Base-by-base conservation (phyloP, 2,329 filamentous ascomycete species). In the Penicillium sclerotiorum region DNA sequence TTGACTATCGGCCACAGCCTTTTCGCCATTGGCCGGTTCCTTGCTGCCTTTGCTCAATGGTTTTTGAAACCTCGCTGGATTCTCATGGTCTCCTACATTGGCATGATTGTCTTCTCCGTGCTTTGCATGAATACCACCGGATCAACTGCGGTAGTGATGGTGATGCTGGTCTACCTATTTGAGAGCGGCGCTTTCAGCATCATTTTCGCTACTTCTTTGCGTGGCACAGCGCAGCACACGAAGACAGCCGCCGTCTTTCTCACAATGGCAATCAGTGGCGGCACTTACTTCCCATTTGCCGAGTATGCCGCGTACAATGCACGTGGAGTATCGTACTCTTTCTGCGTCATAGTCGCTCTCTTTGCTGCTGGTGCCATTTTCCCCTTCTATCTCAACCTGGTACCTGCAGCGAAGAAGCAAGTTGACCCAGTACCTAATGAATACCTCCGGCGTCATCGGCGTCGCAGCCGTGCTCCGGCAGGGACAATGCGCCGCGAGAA, bases 181-280 rank as follows among this genome's bases (percentile, higher is more conserved):
- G 80, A 85, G 67, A 82, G 81, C 8, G 82, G 83, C 4, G 70
- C 80, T 2, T 86, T 85, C 66, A 75, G 78, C 33, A 77, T 82
- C 41, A 80, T 84, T 47, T 86, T 80, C 56, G 80, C 80, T 11
- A 80, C 82, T 53, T 71, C 74, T 2, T 71, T 86, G 8, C 80
- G 82, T 18, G 83, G 83, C 8, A 73, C 83, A 56, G 82, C 81
- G 5, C 71, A 66, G 12, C 77, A 82, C 59, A 85, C 82, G 13
- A 85, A 84, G 59, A 74, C 79, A 25, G 83, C 78, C 6, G 73
- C 77, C 6, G 75, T 77, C 0, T 57, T 82, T 2, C 65, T 86
- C 37, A 80, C 81, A 1, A 74, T 77, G 8, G 77, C 79, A 4
- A 78, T 83, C 35, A 73, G 73, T 15, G 79, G 80, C 8, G 83